Conservation (phyloP, 116 monocot species). For the Posidonia oceanica region DNA sequence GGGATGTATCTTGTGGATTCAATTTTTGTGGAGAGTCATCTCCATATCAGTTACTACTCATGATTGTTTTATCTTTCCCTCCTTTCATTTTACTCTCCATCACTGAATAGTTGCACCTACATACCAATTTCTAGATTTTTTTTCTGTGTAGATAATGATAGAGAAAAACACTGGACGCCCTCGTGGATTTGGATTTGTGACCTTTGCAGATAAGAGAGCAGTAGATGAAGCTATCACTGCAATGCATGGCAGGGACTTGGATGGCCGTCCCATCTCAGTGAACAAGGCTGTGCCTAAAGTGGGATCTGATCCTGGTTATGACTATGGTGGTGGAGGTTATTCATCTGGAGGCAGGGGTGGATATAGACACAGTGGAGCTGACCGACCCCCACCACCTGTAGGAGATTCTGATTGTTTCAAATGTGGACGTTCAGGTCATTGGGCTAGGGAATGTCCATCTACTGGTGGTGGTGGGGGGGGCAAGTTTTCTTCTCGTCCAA, state of each 20-base stretch:
- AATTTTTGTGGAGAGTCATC: too few relatives aligned
- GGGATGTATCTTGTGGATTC: too few relatives aligned
- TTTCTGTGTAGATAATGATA: slow-evolving; percentile 52
- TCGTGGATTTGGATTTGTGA: slow-evolving; percentile 97
- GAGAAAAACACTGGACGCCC: slow-evolving; percentile 84
- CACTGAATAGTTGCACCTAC: neutral
- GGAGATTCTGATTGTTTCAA: slow-evolving; percentile 76
- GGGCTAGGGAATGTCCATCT: slow-evolving; percentile 90
- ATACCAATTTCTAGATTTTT: neutral
- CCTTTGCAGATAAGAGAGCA: slow-evolving; percentile 64
- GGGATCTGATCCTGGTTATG: slow-evolving; percentile 47
- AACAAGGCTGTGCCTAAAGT: slow-evolving; percentile 83
- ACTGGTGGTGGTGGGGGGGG: slow-evolving; percentile 23
- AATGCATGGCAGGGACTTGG: slow-evolving; percentile 81
- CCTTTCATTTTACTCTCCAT: too few relatives aligned
- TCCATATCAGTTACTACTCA: too few relatives aligned
- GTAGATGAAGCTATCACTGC: slow-evolving; percentile 74
- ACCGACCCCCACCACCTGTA: slow-evolving; percentile 33
- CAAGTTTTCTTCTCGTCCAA: slow-evolving; percentile 43
- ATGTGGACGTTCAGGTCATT: slow-evolving; percentile 85
- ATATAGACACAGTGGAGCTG: slow-evolving; percentile 28
- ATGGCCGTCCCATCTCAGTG: slow-evolving; percentile 76
- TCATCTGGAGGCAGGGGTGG: slow-evolving; percentile 42
- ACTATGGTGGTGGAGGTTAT: slow-evolving; percentile 28
- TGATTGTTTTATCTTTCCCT: too few relatives aligned